Evolutionary conservation across 768 basidiomycete species (phyloP).

Genomic region (Rhizopogon rudus): DNA sequence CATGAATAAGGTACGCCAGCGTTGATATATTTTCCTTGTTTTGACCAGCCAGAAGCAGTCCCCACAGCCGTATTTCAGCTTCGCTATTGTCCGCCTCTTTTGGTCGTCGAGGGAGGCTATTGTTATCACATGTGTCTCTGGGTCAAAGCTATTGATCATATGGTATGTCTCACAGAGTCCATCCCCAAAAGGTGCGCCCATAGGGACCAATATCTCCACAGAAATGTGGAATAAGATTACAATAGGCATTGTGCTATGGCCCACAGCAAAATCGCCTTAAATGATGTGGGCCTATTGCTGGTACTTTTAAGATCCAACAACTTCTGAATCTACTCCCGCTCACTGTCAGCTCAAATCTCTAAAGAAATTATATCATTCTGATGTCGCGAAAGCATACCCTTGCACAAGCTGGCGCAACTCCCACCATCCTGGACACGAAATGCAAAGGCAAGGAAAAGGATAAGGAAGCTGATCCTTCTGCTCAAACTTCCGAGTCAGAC

Average conservation of each 20-base stretch:
- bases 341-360: neutral
- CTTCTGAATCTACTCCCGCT: neutral
- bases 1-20: no score
- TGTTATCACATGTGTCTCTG: no score
- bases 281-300: neutral
- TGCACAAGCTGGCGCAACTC: neutral
- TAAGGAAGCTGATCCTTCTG: neutral
- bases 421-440: neutral
- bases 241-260: neutral
- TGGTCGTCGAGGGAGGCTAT: no score
- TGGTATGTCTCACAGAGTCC: neutral
- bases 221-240: neutral
- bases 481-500: neutral
- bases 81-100: no score
- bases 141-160: neutral
- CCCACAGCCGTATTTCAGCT: no score
- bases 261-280: neutral
- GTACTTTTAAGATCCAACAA: no score
- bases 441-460: constrained; percentile 5
- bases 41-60: no score
- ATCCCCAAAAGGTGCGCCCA: neutral
- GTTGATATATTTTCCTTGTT: no score
- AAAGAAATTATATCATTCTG: neutral
- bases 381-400: neutral
- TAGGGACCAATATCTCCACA: neutral